phyloP scores from a whole-genome alignment of 1,284 basidiomycete species.

The Kwoniella shivajii region DNA sequence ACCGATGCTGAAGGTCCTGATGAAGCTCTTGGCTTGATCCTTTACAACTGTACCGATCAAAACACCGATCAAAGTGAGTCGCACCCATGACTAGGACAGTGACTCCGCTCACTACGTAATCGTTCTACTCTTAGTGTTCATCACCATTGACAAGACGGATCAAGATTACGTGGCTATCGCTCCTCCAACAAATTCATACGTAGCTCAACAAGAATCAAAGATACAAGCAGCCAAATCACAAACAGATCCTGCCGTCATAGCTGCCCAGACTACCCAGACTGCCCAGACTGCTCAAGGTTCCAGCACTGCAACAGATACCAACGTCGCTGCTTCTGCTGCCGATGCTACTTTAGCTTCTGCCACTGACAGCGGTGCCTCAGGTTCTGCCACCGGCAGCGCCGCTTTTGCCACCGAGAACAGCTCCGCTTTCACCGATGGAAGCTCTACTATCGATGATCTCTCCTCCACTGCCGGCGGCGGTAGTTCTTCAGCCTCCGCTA shows the following conservation, averaged over 20 bases:
- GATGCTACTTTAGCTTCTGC: not conserved
- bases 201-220: not conserved
- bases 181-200: not conserved
- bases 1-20: not conserved
- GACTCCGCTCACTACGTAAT: not conserved
- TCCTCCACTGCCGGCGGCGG: no score
- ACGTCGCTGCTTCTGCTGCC: not conserved
- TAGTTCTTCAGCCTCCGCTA: no score
- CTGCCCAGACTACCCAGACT: not conserved
- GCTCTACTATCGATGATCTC: no score
- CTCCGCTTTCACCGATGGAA: no score
- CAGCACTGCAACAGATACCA: not conserved
- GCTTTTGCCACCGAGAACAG: not conserved
- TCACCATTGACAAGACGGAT: not conserved
- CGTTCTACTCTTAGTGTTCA: not conserved
- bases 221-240: no score
- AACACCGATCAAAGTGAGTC: constrained; percentile 1
- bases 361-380: no score
- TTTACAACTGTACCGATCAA: not conserved
- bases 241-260: no score
- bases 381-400: not conserved
- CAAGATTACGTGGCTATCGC: not conserved
- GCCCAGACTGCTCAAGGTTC: not conserved
- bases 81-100: no score
- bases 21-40: not conserved